A percentile compares a stretch with the other conserved stretches of the same genome.
Conservation (phyloP, 768 basidiomycete genomes). For the Hypholoma fasciculare region DNA sequence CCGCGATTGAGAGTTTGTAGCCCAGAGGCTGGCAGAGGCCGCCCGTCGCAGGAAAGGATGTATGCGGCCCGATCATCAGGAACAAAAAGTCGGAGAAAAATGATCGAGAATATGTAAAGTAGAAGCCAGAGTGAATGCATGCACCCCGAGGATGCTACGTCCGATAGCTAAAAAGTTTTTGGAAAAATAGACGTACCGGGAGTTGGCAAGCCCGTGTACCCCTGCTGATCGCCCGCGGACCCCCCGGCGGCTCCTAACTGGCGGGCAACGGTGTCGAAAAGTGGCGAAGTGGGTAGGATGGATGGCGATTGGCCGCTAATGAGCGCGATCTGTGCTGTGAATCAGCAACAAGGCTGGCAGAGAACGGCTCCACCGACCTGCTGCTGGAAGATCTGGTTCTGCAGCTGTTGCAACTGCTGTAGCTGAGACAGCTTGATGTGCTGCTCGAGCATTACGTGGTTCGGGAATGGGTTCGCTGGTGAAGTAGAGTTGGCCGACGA, state of each 20-base stretch:
- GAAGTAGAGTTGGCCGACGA: not conserved
- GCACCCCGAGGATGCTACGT: not conserved
- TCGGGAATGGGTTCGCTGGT: conserved; percentile 17
- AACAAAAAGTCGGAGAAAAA: too few species aligned
- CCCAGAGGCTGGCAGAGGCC: too few species aligned
- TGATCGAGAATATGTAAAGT: too few species aligned
- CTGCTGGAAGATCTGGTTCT: conserved; percentile 87
- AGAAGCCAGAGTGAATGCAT: not conserved
- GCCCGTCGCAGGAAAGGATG: too few species aligned
- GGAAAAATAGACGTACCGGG: conserved; percentile 23
- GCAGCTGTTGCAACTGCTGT: conserved; percentile 75
- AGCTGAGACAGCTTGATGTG: conserved; percentile 79
- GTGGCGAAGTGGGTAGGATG: conserved; percentile 32
- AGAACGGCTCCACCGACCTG: conserved; percentile 53
- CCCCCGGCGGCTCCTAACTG: conserved; percentile 2
- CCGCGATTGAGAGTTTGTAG: too few species aligned
- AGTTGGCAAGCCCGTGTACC: conserved; percentile 30
- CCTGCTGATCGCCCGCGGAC: conserved; percentile 46
- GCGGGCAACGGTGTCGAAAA: conserved; percentile 17
- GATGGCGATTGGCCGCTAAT: conserved; percentile 52
- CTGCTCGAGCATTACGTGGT: conserved; percentile 64
- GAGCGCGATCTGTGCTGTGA: conserved; percentile 57
- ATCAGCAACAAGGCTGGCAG: conserved; percentile 10
- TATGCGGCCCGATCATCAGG: too few species aligned
- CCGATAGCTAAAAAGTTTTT: not conserved